Evolutionary conservation across 768 basidiomycete genomes (phyloP).

Genomic region (Imleria badia): DNA sequence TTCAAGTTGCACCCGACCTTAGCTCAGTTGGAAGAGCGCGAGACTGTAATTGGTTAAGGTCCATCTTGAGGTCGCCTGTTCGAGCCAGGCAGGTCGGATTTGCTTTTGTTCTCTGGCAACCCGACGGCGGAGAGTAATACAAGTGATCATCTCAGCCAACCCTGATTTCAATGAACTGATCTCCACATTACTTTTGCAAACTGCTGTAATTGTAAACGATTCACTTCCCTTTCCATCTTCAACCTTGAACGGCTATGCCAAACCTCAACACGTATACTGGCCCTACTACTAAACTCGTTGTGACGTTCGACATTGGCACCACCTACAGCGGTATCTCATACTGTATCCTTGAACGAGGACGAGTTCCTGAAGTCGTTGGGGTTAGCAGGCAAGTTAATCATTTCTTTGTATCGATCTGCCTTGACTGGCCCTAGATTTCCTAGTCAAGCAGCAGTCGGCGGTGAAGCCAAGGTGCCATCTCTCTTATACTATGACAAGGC

Average conservation of each 20-base stretch:
- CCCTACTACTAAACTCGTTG: constrained; percentile 34
- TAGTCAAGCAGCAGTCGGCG: constrained; percentile 1
- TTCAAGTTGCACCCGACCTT: constrained; percentile 22
- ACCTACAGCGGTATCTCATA: constrained; percentile 46
- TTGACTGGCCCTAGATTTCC: constrained; percentile 35
- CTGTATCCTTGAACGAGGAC: constrained; percentile 8
- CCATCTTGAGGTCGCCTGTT: constrained; percentile 47
- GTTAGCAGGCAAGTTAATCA: constrained; percentile 2
- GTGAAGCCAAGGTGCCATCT: not conserved
- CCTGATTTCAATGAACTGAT: too few species aligned
- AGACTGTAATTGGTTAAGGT: constrained; percentile 40
- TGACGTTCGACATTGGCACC: constrained; percentile 48
- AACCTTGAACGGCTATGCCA: too few species aligned
- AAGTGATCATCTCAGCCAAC: too few species aligned
- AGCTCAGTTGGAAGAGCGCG: constrained; percentile 52
- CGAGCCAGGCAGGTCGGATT: constrained; percentile 41
- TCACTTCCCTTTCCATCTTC: too few species aligned
- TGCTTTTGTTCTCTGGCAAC: not conserved
- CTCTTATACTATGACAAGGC: too few species aligned
- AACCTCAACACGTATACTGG: too few species aligned
- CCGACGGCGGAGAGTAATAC: too few species aligned
- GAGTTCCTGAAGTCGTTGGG: constrained; percentile 7
- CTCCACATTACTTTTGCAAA: too few species aligned
- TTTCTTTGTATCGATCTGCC: not conserved
- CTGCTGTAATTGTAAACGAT: too few species aligned